phyloP scores from a whole-genome alignment of 495 filamentous ascomycete species.

The Copromyces sp. region DNA sequence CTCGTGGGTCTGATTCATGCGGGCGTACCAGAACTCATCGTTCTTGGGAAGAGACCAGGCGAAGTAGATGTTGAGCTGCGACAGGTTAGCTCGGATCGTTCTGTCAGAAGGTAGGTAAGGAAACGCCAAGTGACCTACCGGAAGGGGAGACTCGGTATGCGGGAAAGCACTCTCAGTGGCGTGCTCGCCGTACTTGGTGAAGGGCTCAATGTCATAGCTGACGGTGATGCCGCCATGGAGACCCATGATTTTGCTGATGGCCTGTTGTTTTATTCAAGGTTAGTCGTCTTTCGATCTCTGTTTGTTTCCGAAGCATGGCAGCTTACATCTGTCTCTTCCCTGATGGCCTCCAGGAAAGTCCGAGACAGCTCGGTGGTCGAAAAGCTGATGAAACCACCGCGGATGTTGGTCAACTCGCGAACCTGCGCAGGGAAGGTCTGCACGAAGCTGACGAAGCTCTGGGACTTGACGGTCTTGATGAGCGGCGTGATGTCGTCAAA shows the following conservation, averaged over 20 bases:
- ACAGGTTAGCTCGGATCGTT: not conserved
- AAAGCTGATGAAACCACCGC: slow-evolving; percentile 15
- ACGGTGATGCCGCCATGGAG: slow-evolving; percentile 5
- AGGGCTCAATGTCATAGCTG: slow-evolving; percentile 20
- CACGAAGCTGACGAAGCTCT: slow-evolving; percentile 41
- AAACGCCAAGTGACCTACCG: slow-evolving; percentile 1
- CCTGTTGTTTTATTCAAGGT: not conserved
- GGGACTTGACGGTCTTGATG: slow-evolving; percentile 37
- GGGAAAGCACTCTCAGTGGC: slow-evolving; percentile 17
- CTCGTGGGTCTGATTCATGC: slow-evolving; percentile 7
- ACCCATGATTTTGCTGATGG: not conserved
- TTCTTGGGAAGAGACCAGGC: slow-evolving; percentile 10
- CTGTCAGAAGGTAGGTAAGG: too few relatives aligned
- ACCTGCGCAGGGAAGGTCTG: slow-evolving; percentile 10
- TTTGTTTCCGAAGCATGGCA: not conserved
- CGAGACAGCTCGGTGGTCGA: slow-evolving; percentile 13
- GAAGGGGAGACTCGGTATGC: slow-evolving; percentile 15
- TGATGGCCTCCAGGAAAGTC: slow-evolving; percentile 9
- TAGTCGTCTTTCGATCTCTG: not conserved
- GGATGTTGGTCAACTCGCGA: slow-evolving; percentile 1
- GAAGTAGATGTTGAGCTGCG: slow-evolving; percentile 17
- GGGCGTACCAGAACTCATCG: slow-evolving; percentile 14
- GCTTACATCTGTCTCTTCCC: slow-evolving; percentile 8
- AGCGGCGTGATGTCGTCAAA: slow-evolving; percentile 43
- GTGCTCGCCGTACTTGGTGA: slow-evolving; percentile 13